Evolutionary conservation across 768 basidiomycete genomes (phyloP), one percentile per base, ranked within the genome.

Genomic region (Gloeostereum incarnatum): DNA sequence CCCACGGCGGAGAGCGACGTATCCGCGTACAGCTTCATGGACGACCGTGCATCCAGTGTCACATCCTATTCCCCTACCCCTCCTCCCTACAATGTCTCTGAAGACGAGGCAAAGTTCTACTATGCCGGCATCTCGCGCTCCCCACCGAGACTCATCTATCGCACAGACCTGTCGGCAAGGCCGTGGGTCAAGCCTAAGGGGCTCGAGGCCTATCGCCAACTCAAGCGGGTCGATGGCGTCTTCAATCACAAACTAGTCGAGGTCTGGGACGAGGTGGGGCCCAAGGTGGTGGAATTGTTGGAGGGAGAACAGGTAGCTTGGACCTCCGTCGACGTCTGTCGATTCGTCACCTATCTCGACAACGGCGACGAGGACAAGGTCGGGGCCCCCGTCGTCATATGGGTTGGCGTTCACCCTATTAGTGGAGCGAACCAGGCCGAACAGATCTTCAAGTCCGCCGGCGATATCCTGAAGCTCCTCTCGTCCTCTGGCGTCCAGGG

Each of bases 351-450:
- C 17, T 16, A 34, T 9, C 9, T 9, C 8, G 11, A 19, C 9
- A 16, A 34, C 17, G 32, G 32, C 9, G 32, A 19, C 8, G 18
- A 34, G 11, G 32, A 19, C 8, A 18, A 34, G 11, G 17, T 9
- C 9, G 35, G 52, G 38, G 47, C 56, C 32, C 55, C 55, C 34
- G 40, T 59, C 35, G 49, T 46, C 5, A 47, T 56, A 26, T 57
- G 56, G 56, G 45, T 56, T 22, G 56, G 57, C 7, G 50, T 57
- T 32, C 34, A 40, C 34, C 54, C 52, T n/a, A n/a, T n/a, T n/a
- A n/a, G n/a, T n/a, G n/a, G n/a, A n/a, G n/a, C n/a, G n/a, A n/a
- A n/a, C n/a, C n/a, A n/a, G n/a, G n/a, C n/a, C 40, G 45, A 49
- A 10, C 29, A 36, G 33, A 44, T 42, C 44, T 45, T 45, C 39